Evolutionary conservation across 2,329 filamentous ascomycete genomes (phyloP), one percentile per base, ranked within the genome.

Genomic region (Nemania serpens): DNA sequence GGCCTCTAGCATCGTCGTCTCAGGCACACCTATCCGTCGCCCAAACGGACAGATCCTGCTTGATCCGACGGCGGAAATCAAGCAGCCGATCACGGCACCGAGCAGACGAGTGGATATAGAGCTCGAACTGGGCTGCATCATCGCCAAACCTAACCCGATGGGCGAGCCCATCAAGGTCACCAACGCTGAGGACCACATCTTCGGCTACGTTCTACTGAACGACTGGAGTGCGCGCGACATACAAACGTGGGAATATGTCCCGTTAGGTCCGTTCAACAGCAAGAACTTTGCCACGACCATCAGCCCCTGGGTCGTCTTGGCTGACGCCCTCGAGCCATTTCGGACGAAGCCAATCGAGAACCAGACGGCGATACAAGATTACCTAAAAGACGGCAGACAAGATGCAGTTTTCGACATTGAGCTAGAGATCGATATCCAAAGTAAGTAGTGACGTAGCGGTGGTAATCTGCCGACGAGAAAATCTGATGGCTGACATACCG

Each of bases 141-240:
- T 95, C 5, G 86, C 84, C 73, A 84, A 77, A 49, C 78, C 81
- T 0, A 93, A 90, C 69, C 74, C 81, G 1, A 79, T 91, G 70
- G 90, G 91, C 6, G 77, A 83, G 55, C 82, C 86, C 0, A 81
- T 95, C 18, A 75, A 79, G 0, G 83, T 93, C 20, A 76, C 78
- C 2, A 77, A 88, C 46, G 91, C 91, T 0, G 86, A 88, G 55
- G 83, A 91, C 17, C 82, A 87, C 69, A 81, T 96, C 29, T 95
- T 95, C 70, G 91, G 91, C 13, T 81, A 91, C 25, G 91, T 95
- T 0, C 76, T 96, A 59, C 84, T 96, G 81, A 96, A 96, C 68
- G 91, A 96, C 75, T 96, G 91, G 91, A 91, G 88, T 56, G 91
- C 91, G 4, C 81, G 91, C 64, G 91, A 95, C 68, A 88, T 95